Evolutionary conservation across 306 rosid species (phyloP), one percentile per base, ranked within the genome.

Genomic region (Sindora glabra): DNA sequence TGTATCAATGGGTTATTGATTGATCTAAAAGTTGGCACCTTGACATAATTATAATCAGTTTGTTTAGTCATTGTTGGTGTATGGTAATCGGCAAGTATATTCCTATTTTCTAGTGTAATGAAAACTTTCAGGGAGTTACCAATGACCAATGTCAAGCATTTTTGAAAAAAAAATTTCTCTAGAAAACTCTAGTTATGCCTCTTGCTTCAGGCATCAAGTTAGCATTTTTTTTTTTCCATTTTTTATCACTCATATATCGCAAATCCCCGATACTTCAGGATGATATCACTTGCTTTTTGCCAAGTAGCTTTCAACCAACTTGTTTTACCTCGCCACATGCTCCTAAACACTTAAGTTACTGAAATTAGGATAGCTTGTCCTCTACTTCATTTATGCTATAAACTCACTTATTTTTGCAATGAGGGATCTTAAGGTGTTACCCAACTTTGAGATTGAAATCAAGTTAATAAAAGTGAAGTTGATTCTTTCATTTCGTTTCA

Each of bases 31-130:
- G 23, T 27, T 36, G 53, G 30, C 48, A 53, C 34, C 17, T 59
- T n/a, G n/a, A n/a, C n/a, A n/a, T n/a, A n/a, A n/a, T n/a, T n/a
- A n/a, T n/a, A n/a, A n/a, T n/a, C n/a, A n/a, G n/a, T n/a, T n/a
- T n/a, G n/a, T n/a, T n/a, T n/a, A n/a, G n/a, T 26, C 15, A 15
- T 6, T 44, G 12, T 49, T 42, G 49, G 29, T 69, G 53, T 55
- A 63, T 51, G 40, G 48, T 63, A 27, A 50, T 29, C 50, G 38
- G 56, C n/a, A n/a, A n/a, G n/a, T n/a, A n/a, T n/a, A n/a, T 39
- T 55, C 16, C 18, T 44, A 29, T 18, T 26, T 26, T 16, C 18
- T 4, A 38, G 17, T 8, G 15, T 46, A 22, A 46, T 33, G 4
- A 47, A 15, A 30, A 62, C 15, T 32, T 47, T 32, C 47, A 3